These are phyloP conservation scores for Neodidymelliopsis sp. DNA, from an alignment of 2,329 filamentous ascomycete species.

Conservation along the genomic window DNA sequence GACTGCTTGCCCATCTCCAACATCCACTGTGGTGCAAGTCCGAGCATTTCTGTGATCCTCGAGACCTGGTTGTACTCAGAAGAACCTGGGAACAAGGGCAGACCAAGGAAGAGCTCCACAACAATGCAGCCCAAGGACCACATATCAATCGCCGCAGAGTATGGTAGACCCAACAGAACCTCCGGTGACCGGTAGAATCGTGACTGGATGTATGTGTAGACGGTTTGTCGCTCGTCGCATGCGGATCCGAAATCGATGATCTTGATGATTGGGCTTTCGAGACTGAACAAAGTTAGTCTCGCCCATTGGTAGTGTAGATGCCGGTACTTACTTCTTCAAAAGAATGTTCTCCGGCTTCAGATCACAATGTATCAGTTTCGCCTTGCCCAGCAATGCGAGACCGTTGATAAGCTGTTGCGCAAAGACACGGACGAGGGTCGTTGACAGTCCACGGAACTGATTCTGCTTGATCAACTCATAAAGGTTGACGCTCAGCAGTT, in stretches of 20 bases:
- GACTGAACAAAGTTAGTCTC: slow-evolving; percentile 53
- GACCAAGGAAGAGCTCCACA: slow-evolving; percentile 92
- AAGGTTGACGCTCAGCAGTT: slow-evolving; percentile 93
- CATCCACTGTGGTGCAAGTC: slow-evolving; percentile 98
- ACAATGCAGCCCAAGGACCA: slow-evolving; percentile 99
- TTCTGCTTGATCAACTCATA: slow-evolving; percentile 99
- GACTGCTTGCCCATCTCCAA: slow-evolving; percentile 98
- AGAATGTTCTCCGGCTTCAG: slow-evolving; percentile 98
- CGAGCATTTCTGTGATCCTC: slow-evolving; percentile 96
- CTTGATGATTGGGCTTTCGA: slow-evolving; percentile 99
- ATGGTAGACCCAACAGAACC: slow-evolving; percentile 91
- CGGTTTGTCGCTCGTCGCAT: slow-evolving; percentile 96
- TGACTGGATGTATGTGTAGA: slow-evolving; percentile 99
- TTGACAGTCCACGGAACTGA: slow-evolving; percentile 96
- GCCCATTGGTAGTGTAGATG: not conserved
- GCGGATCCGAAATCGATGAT: slow-evolving; percentile 99
- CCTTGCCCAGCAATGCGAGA: slow-evolving; percentile 90
- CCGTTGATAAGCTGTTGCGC: slow-evolving; percentile 96
- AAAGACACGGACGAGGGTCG: slow-evolving; percentile 95
- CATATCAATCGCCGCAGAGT: slow-evolving; percentile 99
- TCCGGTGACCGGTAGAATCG: slow-evolving; percentile 97
- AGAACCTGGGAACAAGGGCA: slow-evolving; percentile 94
- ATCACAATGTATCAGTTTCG: slow-evolving; percentile 96
- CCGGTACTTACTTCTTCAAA: slow-evolving; percentile 77
- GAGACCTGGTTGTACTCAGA: slow-evolving; percentile 99